A percentile compares a stretch with the other conserved stretches of the same genome.
These are phyloP conservation scores for Ambrosia artemisiifolia DNA, from an alignment of 129 eudicot genomes.

Conservation along the genomic window DNA sequence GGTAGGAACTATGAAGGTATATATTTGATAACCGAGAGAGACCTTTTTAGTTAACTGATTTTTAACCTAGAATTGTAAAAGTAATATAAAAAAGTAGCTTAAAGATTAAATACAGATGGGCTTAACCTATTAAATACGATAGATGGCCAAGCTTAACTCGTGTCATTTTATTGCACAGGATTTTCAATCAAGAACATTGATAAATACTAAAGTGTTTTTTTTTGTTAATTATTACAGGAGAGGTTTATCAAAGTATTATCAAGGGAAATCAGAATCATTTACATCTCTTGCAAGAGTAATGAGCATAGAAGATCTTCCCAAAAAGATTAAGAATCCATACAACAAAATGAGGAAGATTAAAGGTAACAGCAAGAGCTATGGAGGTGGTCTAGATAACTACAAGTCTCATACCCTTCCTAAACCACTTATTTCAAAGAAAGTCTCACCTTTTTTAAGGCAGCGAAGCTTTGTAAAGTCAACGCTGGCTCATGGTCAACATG, in stretches of 20 bases:
- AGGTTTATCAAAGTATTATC: conserved; percentile 68
- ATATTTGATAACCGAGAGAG: too few relatives aligned
- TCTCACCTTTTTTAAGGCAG: conserved; percentile 28
- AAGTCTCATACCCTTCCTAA: conserved; percentile 53
- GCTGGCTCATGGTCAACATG: conserved; percentile 17
- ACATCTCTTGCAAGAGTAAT: conserved; percentile 64
- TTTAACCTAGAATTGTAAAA: too few relatives aligned
- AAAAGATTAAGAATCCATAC: conserved; percentile 44
- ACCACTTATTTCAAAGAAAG: conserved; percentile 49
- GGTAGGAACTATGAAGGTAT: too few relatives aligned
- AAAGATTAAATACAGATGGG: too few relatives aligned
- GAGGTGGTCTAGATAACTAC: conserved; percentile 48
- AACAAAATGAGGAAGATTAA: conserved; percentile 40
- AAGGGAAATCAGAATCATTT: conserved; percentile 81
- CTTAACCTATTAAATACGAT: too few relatives aligned
- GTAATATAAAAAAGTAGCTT: too few relatives aligned
- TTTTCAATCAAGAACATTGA: not conserved
- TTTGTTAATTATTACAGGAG: conserved; percentile 42
- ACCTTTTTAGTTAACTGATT: too few relatives aligned
- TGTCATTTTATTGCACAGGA: not conserved
- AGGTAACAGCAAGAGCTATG: conserved; percentile 49
- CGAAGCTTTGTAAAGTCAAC: conserved; percentile 28
- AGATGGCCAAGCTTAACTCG: too few relatives aligned
- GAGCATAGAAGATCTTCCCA: conserved; percentile 78
- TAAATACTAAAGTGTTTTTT: not conserved